phyloP scores from a whole-genome alignment of 805 yeast genomes.

The Saturnispora dispora region DNA sequence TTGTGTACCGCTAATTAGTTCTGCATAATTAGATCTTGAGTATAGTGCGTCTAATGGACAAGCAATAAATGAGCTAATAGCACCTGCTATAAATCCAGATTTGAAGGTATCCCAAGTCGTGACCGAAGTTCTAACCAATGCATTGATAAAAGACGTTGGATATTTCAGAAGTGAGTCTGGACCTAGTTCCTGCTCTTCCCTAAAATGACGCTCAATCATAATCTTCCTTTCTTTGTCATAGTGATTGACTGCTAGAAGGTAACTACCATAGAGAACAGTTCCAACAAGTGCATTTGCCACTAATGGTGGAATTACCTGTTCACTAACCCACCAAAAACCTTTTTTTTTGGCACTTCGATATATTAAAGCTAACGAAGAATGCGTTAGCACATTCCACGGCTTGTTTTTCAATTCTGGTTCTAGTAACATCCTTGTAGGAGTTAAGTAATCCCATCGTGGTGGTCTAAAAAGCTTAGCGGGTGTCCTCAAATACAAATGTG shows the following conservation, averaged over 20 bases:
- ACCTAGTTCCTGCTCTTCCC: conserved; percentile 12
- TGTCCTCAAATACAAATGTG: conserved; percentile 70
- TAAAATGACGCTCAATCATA: conserved; percentile 13
- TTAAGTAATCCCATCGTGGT: conserved; percentile 78
- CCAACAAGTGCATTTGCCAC: conserved; percentile 88
- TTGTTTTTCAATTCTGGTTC: conserved; percentile 37
- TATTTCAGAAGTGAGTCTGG: conserved; percentile 21
- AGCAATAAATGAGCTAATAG: conserved; percentile 80
- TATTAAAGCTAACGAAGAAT: conserved; percentile 70
- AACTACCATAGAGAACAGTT: conserved; percentile 73
- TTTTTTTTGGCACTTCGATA: conserved; percentile 60
- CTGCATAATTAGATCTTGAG: conserved; percentile 70
- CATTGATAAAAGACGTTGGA: conserved; percentile 3
- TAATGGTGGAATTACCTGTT: conserved; percentile 78
- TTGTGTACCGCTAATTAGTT: conserved; percentile 46
- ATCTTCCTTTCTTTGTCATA: conserved; percentile 20
- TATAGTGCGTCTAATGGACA: conserved; percentile 91
- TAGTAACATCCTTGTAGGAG: conserved; percentile 47
- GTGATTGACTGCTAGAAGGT: conserved; percentile 45
- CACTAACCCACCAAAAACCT: conserved; percentile 74
- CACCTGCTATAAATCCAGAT: conserved; percentile 84
- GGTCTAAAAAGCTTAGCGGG: conserved; percentile 84
- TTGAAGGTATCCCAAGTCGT: conserved; percentile 47
- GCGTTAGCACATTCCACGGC: conserved; percentile 53
- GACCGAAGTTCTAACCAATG: conserved; percentile 9